phyloP scores from a whole-genome alignment of 352 stramenopile genomes.

The Phytophthora fragariaefolia region DNA sequence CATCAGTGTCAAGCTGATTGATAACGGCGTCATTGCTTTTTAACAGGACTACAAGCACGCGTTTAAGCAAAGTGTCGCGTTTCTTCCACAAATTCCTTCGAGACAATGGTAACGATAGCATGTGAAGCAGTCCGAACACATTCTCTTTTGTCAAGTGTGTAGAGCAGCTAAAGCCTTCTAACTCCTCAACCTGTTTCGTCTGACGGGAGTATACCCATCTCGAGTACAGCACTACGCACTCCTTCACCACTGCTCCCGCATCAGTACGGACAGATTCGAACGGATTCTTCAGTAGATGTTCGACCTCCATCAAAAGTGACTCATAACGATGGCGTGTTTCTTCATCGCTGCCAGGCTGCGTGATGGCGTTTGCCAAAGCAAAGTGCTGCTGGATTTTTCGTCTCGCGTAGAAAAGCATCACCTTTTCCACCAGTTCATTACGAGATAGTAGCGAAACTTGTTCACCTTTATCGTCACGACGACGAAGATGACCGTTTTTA shows the following conservation, averaged over 20 bases:
- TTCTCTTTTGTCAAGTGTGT: slow-evolving; percentile 52
- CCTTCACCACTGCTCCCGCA: slow-evolving; percentile 55
- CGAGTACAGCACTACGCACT: slow-evolving; percentile 55
- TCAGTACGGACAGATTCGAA: slow-evolving; percentile 60
- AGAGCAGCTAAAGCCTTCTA: slow-evolving; percentile 45
- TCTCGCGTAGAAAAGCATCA: slow-evolving; percentile 67
- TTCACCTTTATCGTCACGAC: slow-evolving; percentile 21
- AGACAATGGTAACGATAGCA: slow-evolving; percentile 51
- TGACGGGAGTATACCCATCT: slow-evolving; percentile 63
- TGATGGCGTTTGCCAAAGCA: slow-evolving; percentile 54
- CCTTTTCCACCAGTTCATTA: slow-evolving; percentile 74
- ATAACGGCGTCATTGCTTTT: slow-evolving; percentile 56
- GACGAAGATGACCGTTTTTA: slow-evolving; percentile 14
- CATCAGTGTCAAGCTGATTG: slow-evolving; percentile 61
- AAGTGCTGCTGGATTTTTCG: slow-evolving; percentile 73
- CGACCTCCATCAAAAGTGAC: slow-evolving; percentile 51
- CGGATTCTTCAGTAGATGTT: slow-evolving; percentile 57
- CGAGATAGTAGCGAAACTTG: slow-evolving; percentile 52
- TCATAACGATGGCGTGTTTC: slow-evolving; percentile 45
- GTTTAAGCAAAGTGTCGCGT: slow-evolving; percentile 40
- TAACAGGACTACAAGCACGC: slow-evolving; percentile 54
- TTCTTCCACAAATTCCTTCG: slow-evolving; percentile 59
- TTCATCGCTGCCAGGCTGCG: slow-evolving; percentile 28
- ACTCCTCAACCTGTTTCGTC: slow-evolving; percentile 44
- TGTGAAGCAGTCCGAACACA: slow-evolving; percentile 39